Percentiles rank a stretch among this genome's conserved stretches.
phyloP scores from a whole-genome alignment of 140 eudicot genomes.

The Erigeron philadelphicus region DNA sequence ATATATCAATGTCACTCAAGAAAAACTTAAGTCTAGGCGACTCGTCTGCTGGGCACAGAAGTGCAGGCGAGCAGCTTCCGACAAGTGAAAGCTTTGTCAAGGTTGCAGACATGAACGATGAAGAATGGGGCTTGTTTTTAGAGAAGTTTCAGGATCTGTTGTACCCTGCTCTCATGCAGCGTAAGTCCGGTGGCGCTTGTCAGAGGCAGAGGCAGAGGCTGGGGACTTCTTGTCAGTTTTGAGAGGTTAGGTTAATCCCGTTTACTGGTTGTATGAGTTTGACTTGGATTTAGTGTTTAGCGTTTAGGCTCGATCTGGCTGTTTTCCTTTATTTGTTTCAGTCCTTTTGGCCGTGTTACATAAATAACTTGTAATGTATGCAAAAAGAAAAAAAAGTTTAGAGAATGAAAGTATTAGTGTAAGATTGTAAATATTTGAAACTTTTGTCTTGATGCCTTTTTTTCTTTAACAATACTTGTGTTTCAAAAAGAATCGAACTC shows the following conservation, averaged over 20 bases:
- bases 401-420: constrained; percentile 30
- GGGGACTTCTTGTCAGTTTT: constrained; percentile 98
- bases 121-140: constrained; percentile 66
- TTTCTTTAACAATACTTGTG: neutral
- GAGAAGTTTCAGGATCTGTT: constrained; percentile 65
- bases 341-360: constrained; percentile 53
- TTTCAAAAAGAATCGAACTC: too few relatives aligned
- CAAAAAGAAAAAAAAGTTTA: constrained; percentile 24
- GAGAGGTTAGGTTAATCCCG: constrained; percentile 34
- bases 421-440: constrained; percentile 33
- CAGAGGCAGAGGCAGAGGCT: constrained; percentile 83
- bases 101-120: constrained; percentile 75
- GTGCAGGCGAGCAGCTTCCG: constrained; percentile 85
- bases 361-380: constrained; percentile 63
- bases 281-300: constrained; percentile 22
- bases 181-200: constrained; percentile 45
- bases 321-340: constrained; percentile 24
- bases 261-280: constrained; percentile 24
- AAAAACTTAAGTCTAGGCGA: constrained; percentile 46
- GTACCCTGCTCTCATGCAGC: constrained; percentile 46
- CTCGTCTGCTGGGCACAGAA: constrained; percentile 66
- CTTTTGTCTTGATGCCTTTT: neutral
- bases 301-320: constrained; percentile 3
- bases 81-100: constrained; percentile 66
- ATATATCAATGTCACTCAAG: constrained; percentile 54